phyloP scores from a whole-genome alignment of 805 yeast species.

The Myxozyma kluyveri region DNA sequence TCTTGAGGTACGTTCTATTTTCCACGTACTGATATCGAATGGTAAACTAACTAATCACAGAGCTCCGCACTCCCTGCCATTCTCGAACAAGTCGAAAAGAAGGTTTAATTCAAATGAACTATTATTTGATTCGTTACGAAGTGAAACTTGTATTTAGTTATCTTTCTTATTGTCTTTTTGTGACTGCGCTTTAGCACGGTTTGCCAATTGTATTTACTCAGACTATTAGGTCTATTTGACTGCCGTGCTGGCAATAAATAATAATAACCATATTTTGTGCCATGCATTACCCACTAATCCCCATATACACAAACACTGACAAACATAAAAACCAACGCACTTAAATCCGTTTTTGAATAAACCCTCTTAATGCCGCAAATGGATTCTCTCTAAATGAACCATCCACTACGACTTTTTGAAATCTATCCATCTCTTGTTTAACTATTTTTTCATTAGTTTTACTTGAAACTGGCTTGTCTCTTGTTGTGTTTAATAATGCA shows the following conservation, averaged over 20 bases:
- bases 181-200: not conserved
- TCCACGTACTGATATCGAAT: not conserved
- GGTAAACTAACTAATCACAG: not conserved
- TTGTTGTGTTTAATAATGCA: not conserved
- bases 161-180: not conserved
- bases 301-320: too few species aligned
- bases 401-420: conserved; percentile 56
- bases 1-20: conserved; percentile 36
- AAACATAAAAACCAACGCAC: too few species aligned
- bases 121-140: too few species aligned
- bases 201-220: too few species aligned
- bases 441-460: conserved; percentile 47
- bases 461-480: conserved; percentile 17
- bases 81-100: conserved; percentile 16
- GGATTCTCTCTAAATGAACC: conserved; percentile 57
- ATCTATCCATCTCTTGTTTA: conserved; percentile 55
- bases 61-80: conserved; percentile 21
- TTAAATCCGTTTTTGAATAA: conserved; percentile 43
- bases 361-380: conserved; percentile 61
- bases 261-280: not conserved
- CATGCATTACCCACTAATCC: not conserved
- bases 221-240: too few species aligned
- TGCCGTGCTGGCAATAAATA: too few species aligned
- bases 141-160: too few species aligned
- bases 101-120: not conserved